Conservation (phyloP, 345 rosid genomes). For the Aquilaria malaccensis region DNA sequence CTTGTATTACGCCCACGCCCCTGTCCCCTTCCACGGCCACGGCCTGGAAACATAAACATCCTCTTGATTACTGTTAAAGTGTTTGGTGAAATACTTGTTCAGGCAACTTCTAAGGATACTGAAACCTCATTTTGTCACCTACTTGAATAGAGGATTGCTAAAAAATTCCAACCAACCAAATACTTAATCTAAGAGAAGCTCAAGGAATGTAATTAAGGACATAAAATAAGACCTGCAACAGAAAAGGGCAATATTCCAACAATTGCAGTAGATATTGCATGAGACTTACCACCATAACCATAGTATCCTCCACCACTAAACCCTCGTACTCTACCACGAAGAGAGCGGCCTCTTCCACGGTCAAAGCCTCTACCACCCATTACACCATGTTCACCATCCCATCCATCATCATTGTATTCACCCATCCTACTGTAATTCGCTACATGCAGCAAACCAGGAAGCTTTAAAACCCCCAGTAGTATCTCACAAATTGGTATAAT, state of each 20-base stretch:
- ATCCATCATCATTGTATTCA: slow-evolving; percentile 19
- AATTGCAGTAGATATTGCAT: slow-evolving; percentile 2
- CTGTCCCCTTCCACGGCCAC: slow-evolving; percentile 22
- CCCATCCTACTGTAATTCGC: slow-evolving; percentile 18
- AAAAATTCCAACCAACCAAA: too few species aligned
- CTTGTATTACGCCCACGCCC: slow-evolving; percentile 20
- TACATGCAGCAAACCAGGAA: slow-evolving; percentile 10
- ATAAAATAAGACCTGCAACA: neutral
- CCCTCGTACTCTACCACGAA: slow-evolving; percentile 23
- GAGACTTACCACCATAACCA: slow-evolving; percentile 17
- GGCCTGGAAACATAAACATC: slow-evolving; percentile 16
- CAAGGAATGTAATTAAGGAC: neutral
- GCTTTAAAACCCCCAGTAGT: neutral
- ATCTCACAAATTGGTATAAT: neutral
- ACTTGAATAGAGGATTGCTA: too few species aligned
- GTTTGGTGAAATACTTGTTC: neutral
- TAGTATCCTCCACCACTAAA: slow-evolving; percentile 26
- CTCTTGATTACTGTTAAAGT: neutral
- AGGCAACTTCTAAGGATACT: too few species aligned
- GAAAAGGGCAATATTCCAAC: neutral
- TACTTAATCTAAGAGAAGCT: too few species aligned
- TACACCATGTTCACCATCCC: slow-evolving; percentile 21
- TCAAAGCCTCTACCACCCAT: slow-evolving; percentile 20
- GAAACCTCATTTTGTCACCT: too few species aligned
- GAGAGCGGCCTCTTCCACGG: slow-evolving; percentile 26